phyloP scores from a whole-genome alignment of 106 monocot genomes.

The Cymbidium sinense region DNA sequence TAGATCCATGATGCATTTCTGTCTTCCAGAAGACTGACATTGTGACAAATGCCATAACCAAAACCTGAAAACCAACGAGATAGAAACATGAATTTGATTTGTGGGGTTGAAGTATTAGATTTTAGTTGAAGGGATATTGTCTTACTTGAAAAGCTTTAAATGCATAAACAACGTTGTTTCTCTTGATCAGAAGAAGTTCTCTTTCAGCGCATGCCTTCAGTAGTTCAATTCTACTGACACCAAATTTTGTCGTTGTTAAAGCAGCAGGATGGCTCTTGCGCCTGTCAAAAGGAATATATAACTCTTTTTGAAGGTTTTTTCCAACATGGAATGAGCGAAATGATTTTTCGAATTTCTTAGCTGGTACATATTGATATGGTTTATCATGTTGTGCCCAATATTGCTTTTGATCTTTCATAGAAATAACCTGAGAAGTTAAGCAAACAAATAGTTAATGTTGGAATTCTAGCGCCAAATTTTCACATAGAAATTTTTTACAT shows the following conservation, averaged over 20 bases:
- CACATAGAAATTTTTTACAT: no score
- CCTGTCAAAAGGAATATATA: conserved; percentile 2
- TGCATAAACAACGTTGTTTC: neutral
- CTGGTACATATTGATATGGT: neutral
- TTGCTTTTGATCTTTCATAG: conserved; percentile 1
- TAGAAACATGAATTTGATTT: neutral
- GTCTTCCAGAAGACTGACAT: conserved; percentile 1
- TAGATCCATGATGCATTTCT: neutral
- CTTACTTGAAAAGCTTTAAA: neutral
- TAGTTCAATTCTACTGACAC: neutral
- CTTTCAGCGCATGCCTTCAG: neutral
- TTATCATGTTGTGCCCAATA: neutral
- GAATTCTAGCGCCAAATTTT: neutral
- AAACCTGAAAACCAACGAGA: neutral
- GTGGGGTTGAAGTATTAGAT: neutral
- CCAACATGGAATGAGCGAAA: neutral
- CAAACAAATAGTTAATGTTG: no score
- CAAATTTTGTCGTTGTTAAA: neutral
- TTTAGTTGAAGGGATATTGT: neutral
- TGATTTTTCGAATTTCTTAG: neutral
- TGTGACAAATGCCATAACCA: neutral
- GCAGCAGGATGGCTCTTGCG: conserved; percentile 6
- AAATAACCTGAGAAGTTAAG: neutral
- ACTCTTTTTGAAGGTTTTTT: neutral
- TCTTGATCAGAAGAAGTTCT: neutral